Percentiles rank a stretch among this genome's conserved stretches.
phyloP scores from a whole-genome alignment of 371 early-diverging fungal genomes.

The Dinochytrium kinnereticum region DNA sequence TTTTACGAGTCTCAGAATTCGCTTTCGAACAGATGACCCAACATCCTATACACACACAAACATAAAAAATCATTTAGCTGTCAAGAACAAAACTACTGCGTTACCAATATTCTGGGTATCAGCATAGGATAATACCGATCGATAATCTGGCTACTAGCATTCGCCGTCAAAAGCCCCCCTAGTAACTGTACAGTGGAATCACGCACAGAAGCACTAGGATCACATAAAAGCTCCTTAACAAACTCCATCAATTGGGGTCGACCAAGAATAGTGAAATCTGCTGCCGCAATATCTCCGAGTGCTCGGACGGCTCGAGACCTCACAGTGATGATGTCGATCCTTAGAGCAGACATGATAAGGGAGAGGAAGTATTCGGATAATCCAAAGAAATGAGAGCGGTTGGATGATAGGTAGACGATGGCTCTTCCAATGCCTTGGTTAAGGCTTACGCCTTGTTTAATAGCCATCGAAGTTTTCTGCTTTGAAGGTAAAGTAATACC shows the following conservation, averaged over 20 bases:
- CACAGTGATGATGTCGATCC: constrained; percentile 68
- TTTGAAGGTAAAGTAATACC: background rate
- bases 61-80: no score
- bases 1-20: constrained; percentile 76
- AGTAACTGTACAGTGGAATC: constrained; percentile 90
- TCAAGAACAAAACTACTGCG: constrained; percentile 28
- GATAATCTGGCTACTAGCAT: constrained; percentile 49
- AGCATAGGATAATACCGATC: constrained; percentile 74
- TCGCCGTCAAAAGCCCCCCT: constrained; percentile 67
- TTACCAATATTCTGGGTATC: constrained; percentile 73
- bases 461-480: background rate
- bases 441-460: background rate
- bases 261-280: constrained; percentile 47
- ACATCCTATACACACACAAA: constrained; percentile 68
- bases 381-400: constrained; percentile 5
- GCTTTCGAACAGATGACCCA: constrained; percentile 82
- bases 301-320: constrained; percentile 79
- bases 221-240: constrained; percentile 72
- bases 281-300: constrained; percentile 69
- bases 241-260: constrained; percentile 64
- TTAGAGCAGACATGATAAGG: constrained; percentile 67
- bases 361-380: constrained; percentile 53
- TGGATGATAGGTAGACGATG: background rate
- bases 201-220: constrained; percentile 84
- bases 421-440: background rate